Conservation (phyloP, 495 filamentous ascomycete genomes). For the Tuber umbilicatum region DNA sequence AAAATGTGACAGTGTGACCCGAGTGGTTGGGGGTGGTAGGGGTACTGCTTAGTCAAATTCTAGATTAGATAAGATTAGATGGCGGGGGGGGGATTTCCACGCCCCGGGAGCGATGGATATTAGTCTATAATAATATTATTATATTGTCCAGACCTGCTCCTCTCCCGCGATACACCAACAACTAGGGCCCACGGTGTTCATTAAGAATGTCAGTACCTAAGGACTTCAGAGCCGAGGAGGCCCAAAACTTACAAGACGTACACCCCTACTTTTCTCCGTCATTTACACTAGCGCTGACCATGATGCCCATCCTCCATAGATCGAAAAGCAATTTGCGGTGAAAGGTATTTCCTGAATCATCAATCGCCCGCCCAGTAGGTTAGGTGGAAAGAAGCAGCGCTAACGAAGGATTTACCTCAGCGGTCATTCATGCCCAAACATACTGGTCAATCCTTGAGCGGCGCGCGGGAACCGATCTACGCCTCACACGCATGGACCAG, state of each 20-base stretch:
- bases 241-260: constrained; percentile 74
- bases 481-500: constrained; percentile 87
- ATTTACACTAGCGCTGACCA: neutral
- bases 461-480: constrained; percentile 72
- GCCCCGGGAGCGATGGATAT: neutral
- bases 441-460: constrained; percentile 96
- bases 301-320: constrained; percentile 49
- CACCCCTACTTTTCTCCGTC: constrained; percentile 28
- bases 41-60: neutral
- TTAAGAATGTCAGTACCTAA: constrained; percentile 48
- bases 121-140: neutral
- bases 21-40: neutral
- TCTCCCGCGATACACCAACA: constrained; percentile 1
- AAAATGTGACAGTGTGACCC: too few species aligned
- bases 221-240: constrained; percentile 59
- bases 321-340: constrained; percentile 99
- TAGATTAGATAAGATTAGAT: constrained; percentile 38
- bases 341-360: constrained; percentile 58
- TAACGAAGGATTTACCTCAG: constrained; percentile 44
- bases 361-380: neutral
- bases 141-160: neutral
- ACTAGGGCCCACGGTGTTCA: neutral
- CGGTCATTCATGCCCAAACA: constrained; percentile 88
- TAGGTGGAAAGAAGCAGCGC: constrained; percentile 91
- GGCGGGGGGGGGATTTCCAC: constrained; percentile 28